Conservation (phyloP, 31 red algal species). For the Pterothamnion heteromorphum region DNA sequence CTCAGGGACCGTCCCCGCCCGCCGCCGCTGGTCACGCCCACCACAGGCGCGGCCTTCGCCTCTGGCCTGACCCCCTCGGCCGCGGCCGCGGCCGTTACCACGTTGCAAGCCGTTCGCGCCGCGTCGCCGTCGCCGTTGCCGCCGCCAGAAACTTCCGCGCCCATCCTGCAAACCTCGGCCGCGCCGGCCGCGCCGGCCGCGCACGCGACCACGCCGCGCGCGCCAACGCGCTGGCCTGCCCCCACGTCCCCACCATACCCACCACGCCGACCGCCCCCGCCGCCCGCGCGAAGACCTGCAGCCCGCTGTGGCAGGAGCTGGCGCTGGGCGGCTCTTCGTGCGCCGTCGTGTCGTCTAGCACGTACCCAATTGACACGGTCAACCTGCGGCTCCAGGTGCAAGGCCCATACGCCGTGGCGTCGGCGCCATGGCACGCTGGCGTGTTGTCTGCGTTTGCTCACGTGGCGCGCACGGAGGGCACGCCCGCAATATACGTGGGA, state of each 20-base stretch:
- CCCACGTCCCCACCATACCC: neutral
- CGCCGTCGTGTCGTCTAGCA: conserved; percentile 51
- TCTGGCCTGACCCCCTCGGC: no score
- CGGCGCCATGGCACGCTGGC: conserved; percentile 19
- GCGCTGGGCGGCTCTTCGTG: neutral
- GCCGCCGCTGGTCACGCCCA: no score
- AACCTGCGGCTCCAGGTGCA: conserved; percentile 86
- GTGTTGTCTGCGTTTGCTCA: conserved; percentile 49
- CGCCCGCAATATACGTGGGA: conserved; percentile 65
- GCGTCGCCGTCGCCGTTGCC: no score
- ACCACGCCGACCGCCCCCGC: neutral
- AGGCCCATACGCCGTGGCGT: conserved; percentile 19
- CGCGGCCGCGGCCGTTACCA: no score
- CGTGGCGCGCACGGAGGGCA: conserved; percentile 69
- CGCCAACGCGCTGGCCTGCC: neutral
- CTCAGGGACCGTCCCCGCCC: no score
- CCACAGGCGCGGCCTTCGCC: no score
- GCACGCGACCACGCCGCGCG: neutral
- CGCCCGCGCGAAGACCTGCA: neutral
- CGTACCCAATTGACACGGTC: conserved; percentile 84
- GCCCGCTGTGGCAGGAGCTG: neutral
- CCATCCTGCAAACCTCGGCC: neutral
- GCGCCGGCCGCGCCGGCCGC: no score
- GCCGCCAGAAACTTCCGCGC: neutral
- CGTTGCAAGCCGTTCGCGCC: no score